Base-by-base conservation (phyloP, 306 rosid species). In the Glycine latifolia region DNA sequence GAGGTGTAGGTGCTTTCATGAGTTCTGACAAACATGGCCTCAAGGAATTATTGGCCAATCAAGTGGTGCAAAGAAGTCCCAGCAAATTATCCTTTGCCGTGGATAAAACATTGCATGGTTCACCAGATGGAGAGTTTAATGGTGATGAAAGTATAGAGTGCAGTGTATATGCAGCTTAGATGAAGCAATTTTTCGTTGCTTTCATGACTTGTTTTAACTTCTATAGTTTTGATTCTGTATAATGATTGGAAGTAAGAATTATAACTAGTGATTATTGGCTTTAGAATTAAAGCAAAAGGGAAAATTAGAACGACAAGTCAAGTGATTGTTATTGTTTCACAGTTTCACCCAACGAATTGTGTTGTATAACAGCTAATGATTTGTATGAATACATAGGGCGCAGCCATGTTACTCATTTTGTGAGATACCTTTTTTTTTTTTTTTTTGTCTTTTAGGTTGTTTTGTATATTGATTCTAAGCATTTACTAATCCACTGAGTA, bases 1-100 rank as follows among this genome's bases (percentile, higher is more conserved):
- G 99, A 84, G 99, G 94, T 65, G 77, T 95, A 74, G 98, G 99
- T 63, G 90, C 99, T 17, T 95, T 91, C 76, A 76, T 86, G 91
- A 89, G 92, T 88, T 91, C 90, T 59, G 94, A 91, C 65, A 91
- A 91, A 75, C 91, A 87, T 67, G 96, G 88, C 16, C 86, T 87
- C 15, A 86, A 87, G 76, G 88, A 89, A 82, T 80, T 87, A 60
- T 84, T 84, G 85, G 86, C 59, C 78, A 89, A 88, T 54, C 87
- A 83, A 82, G 73, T 71, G 46, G 80, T 35, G 62, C 89, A 84
- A 56, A 86, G 85, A 83, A 59, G 67, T 73, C 87, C 91, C 10
- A 68, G 80, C 16, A 85, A 81, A 50, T 62, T 84, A 46, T 76
- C 87, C 74, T 81, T 81, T 76, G 77, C 86, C 46, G 81, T 82